Conservation (phyloP, 768 basidiomycete genomes). For the Lentinula edodes region DNA sequence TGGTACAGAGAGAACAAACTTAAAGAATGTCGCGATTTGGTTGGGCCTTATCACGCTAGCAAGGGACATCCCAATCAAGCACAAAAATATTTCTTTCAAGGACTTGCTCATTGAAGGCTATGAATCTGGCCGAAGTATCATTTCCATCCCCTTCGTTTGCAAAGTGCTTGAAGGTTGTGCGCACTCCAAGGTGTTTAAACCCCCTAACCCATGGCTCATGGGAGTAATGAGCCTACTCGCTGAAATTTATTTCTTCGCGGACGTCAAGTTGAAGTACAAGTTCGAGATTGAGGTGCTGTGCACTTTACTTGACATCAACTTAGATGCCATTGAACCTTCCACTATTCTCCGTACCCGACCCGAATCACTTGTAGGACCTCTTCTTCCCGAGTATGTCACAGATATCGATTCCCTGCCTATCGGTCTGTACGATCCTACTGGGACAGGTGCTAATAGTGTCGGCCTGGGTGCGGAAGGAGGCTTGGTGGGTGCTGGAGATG, state of each 20-base stretch:
- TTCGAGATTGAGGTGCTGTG: conserved; percentile 98
- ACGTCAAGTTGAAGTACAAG: conserved; percentile 93
- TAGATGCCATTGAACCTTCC: conserved; percentile 80
- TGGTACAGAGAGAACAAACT: conserved; percentile 73
- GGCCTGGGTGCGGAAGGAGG: not conserved
- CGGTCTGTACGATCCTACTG: conserved; percentile 55
- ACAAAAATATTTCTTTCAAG: conserved; percentile 94
- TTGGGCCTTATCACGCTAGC: conserved; percentile 91
- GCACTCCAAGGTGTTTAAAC: conserved; percentile 87
- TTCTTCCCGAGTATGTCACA: conserved; percentile 71
- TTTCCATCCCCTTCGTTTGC: conserved; percentile 97
- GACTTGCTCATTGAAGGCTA: conserved; percentile 96
- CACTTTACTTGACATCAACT: conserved; percentile 83
- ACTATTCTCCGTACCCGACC: conserved; percentile 78
- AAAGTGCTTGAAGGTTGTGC: conserved; percentile 90
- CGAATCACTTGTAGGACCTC: conserved; percentile 52
- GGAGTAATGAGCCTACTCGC: conserved; percentile 87
- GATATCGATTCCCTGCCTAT: conserved; percentile 81
- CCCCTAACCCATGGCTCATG: conserved; percentile 99
- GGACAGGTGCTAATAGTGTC: conserved; percentile 27
- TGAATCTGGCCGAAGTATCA: conserved; percentile 83
- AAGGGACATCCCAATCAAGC: conserved; percentile 85
- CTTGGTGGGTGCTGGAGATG: conserved; percentile 8
- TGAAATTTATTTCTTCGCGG: conserved; percentile 96
- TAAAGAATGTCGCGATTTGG: conserved; percentile 97